Evolutionary conservation across 495 filamentous ascomycete genomes (phyloP), one percentile per base, ranked within the genome.

Genomic region (Filosporella fistucella): DNA sequence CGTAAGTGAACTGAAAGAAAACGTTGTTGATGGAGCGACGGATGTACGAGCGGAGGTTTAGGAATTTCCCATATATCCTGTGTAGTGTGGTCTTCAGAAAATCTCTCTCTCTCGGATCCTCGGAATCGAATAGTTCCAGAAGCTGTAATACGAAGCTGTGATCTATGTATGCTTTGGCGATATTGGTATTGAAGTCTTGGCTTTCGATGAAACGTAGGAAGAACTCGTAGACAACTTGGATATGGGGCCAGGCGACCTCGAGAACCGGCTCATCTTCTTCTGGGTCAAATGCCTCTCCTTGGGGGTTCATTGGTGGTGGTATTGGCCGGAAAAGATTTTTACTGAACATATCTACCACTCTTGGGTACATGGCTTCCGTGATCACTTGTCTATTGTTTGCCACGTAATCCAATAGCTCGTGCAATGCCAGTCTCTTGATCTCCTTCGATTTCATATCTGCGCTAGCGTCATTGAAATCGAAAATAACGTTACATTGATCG

Each of bases 371-470:
- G 32, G 91, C 86, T 63, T 99, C 93, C 1, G 91, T 96, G 62
- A 99, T 97, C 56, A 99, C 93, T 54, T 94, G 90, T 30, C 93
- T 81, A 60, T 99, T 99, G 65, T 96, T 96, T 55, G 93, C 91
- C 41, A 99, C 91, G 60, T 99, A 99, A 63, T 99, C 93, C 40
- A 99, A 75, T 23, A 99, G 77, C 61, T 99, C 93, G 60, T 99
- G 93, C 33, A 99, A 78, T 37, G 93, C 94, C 60, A 99, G 69
- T 56, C 93, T 81, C 76, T 99, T 99, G 75, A 99, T 96, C 68
- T 99, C 93, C 66, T 99, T 99, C n/a, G 91, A 95, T 65, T 97
- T 97, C 91, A 97, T 97, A 59, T 99, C 93, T 43, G 84, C 91
- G 51, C 88, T 94, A 30, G 94, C 89, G 61, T 99, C 93, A 66